Evolutionary conservation across 2,329 filamentous ascomycete species (phyloP).

Genomic region (Epichloe glyceriae): DNA sequence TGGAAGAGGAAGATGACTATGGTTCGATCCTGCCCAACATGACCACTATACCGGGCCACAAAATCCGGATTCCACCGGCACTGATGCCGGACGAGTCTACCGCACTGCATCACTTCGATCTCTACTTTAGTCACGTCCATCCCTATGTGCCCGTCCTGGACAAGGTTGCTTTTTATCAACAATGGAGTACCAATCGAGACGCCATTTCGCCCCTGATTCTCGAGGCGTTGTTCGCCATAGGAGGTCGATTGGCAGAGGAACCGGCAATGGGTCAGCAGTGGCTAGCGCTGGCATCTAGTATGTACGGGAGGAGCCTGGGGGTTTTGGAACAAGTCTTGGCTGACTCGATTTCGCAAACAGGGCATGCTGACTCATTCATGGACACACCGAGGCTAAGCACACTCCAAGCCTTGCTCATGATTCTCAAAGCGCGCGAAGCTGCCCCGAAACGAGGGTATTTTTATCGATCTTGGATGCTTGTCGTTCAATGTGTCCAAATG

Average conservation of each 20-base stretch:
- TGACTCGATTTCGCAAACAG: slow-evolving; percentile 27
- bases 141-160: slow-evolving; percentile 87
- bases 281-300: slow-evolving; percentile 80
- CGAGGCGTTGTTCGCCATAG: slow-evolving; percentile 84
- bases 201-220: slow-evolving; percentile 79
- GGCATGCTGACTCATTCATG: slow-evolving; percentile 87
- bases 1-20: slow-evolving; percentile 61
- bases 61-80: slow-evolving; percentile 78
- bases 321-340: neutral
- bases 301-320: slow-evolving; percentile 10
- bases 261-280: slow-evolving; percentile 79
- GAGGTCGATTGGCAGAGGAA: slow-evolving; percentile 71
- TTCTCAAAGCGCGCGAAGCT: slow-evolving; percentile 86
- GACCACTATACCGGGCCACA: slow-evolving; percentile 55
- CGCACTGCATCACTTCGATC: slow-evolving; percentile 71
- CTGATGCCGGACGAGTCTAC: slow-evolving; percentile 85
- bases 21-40: slow-evolving; percentile 58
- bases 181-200: slow-evolving; percentile 75
- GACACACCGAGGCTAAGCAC: slow-evolving; percentile 84
- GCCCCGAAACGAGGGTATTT: slow-evolving; percentile 89
- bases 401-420: slow-evolving; percentile 74
- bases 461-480: slow-evolving; percentile 93
- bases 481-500: slow-evolving; percentile 87
- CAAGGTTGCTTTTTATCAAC: slow-evolving; percentile 68
- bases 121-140: slow-evolving; percentile 83